phyloP scores from a whole-genome alignment of 2,329 filamentous ascomycete species.

The Trichophyton rubrum region DNA sequence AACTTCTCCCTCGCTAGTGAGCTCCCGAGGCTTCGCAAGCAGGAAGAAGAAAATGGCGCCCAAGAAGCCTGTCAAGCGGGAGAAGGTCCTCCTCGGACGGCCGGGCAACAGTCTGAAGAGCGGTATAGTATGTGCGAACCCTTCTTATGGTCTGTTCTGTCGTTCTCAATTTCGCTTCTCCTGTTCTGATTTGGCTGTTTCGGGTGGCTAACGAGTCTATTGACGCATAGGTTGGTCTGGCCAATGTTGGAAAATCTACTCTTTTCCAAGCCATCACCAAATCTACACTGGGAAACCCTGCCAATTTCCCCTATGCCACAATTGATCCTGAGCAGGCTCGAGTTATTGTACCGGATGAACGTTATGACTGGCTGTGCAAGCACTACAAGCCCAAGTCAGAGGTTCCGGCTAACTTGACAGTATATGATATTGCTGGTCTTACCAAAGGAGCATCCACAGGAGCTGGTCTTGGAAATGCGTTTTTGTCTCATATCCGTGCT shows the following conservation, averaged over 20 bases:
- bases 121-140: slow-evolving; percentile 76
- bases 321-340: slow-evolving; percentile 98
- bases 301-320: slow-evolving; percentile 98
- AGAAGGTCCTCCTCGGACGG: slow-evolving; percentile 91
- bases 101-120: slow-evolving; percentile 98
- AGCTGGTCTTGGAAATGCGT: slow-evolving; percentile 92
- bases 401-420: slow-evolving; percentile 94
- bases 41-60: slow-evolving; percentile 74
- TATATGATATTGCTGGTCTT: slow-evolving; percentile 97
- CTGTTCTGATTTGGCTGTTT: slow-evolving; percentile 9
- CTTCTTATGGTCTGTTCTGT: slow-evolving; percentile 24
- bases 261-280: slow-evolving; percentile 99
- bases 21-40: slow-evolving; percentile 38
- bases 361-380: slow-evolving; percentile 88
- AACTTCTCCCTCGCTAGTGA: neutral
- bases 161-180: slow-evolving; percentile 16
- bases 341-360: slow-evolving; percentile 89
- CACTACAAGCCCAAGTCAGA: slow-evolving; percentile 97
- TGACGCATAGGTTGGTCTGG: slow-evolving; percentile 68
- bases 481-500: slow-evolving; percentile 96
- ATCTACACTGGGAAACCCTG: slow-evolving; percentile 91
- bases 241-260: slow-evolving; percentile 98
- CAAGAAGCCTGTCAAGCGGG: slow-evolving; percentile 82
- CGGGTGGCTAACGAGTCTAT: slow-evolving; percentile 9
- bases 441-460: slow-evolving; percentile 93